Percentiles rank a stretch among this genome's conserved stretches.
These are phyloP conservation scores for Metschnikowia kunwiensis DNA, from an alignment of 805 yeast genomes.

Conservation along the genomic window DNA sequence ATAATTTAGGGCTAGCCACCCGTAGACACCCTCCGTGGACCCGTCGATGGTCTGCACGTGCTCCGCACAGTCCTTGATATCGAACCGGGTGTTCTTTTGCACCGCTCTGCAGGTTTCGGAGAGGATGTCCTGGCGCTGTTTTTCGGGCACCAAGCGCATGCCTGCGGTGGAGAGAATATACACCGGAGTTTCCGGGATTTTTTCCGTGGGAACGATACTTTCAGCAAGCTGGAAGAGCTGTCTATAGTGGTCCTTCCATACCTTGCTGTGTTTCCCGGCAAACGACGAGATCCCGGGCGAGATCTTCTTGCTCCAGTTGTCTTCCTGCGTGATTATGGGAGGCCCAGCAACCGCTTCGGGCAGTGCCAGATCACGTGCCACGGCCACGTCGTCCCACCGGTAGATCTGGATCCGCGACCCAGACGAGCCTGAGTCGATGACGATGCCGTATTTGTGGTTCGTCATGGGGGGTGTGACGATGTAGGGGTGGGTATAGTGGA, in stretches of 20 bases:
- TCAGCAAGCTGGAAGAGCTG: constrained; percentile 68
- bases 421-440: constrained; percentile 92
- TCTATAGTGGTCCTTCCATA: constrained; percentile 72
- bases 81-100: constrained; percentile 53
- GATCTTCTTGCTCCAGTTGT: constrained; percentile 68
- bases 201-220: constrained; percentile 59
- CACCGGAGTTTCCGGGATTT: constrained; percentile 70
- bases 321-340: constrained; percentile 62
- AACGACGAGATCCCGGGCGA: constrained; percentile 82
- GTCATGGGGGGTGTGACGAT: constrained; percentile 4
- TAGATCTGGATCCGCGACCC: constrained; percentile 88
- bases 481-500: neutral
- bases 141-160: constrained; percentile 71
- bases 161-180: constrained; percentile 97
- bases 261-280: constrained; percentile 40
- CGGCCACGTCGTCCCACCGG: constrained; percentile 60
- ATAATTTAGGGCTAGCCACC: constrained; percentile 92
- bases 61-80: constrained; percentile 55
- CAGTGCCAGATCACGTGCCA: constrained; percentile 17
- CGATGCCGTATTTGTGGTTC: constrained; percentile 65
- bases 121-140: constrained; percentile 53
- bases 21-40: constrained; percentile 89
- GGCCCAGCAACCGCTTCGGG: constrained; percentile 51
- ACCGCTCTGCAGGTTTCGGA: constrained; percentile 58
- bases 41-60: constrained; percentile 90